Evolutionary conservation across 1,139 yeast species (phyloP).

Genomic region (Pichia sp.): DNA sequence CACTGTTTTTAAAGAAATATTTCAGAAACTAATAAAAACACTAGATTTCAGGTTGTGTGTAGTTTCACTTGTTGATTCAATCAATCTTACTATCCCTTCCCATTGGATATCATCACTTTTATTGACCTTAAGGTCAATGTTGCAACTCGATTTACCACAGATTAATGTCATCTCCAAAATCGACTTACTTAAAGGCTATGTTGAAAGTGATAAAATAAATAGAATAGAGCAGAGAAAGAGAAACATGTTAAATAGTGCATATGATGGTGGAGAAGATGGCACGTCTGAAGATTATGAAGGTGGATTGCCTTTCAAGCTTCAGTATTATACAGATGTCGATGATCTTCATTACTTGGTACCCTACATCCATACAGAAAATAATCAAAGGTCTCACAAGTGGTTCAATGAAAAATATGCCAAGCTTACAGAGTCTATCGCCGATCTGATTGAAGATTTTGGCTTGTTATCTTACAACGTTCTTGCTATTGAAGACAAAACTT

Average conservation of each 20-base stretch:
- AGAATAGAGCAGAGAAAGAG: conserved; percentile 16
- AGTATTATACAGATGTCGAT: conserved; percentile 88
- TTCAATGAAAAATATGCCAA: conserved; percentile 44
- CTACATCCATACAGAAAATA: conserved; percentile 58
- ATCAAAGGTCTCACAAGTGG: conserved; percentile 25
- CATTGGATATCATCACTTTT: conserved; percentile 82
- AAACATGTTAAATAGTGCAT: not conserved
- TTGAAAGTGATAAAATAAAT: conserved; percentile 27
- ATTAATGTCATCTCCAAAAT: conserved; percentile 87
- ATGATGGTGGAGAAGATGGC: conserved; percentile 4
- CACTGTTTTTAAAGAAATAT: conserved; percentile 69
- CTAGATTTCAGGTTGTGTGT: conserved; percentile 74
- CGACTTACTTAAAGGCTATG: conserved; percentile 64
- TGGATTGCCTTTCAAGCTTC: conserved; percentile 60
- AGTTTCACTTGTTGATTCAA: conserved; percentile 81
- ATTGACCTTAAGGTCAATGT: conserved; percentile 83
- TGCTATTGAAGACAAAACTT: conserved; percentile 82
- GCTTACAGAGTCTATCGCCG: conserved; percentile 73
- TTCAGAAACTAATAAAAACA: conserved; percentile 58
- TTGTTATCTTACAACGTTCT: conserved; percentile 84
- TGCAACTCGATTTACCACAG: conserved; percentile 88
- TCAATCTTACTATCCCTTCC: conserved; percentile 77
- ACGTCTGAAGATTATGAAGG: conserved; percentile 25
- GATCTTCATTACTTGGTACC: conserved; percentile 69
- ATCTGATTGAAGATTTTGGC: conserved; percentile 79